phyloP scores from a whole-genome alignment of 106 monocot genomes.

The Agapanthus africanus region DNA sequence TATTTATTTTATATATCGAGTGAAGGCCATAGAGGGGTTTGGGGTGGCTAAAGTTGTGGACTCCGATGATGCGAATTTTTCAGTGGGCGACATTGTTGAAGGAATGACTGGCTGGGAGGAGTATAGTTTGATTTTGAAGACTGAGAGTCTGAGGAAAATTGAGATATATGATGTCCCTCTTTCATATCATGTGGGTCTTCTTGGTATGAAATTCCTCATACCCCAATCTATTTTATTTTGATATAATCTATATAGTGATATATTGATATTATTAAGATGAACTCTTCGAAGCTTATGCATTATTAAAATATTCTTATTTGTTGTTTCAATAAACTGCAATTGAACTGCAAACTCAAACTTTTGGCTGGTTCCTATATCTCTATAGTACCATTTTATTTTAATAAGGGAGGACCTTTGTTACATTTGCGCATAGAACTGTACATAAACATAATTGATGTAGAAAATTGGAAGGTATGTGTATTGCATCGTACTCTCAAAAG shows the following conservation, averaged over 20 bases:
- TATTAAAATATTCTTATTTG: no score
- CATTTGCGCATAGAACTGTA: no score
- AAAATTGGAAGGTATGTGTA: no score
- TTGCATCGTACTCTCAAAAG: no score
- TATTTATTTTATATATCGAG: background rate
- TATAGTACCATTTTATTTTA: no score
- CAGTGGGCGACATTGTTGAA: constrained; percentile 48
- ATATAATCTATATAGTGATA: background rate
- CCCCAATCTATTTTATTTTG: background rate
- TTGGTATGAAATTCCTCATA: constrained; percentile 42
- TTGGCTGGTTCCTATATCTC: no score
- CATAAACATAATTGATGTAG: no score
- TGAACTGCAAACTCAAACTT: no score
- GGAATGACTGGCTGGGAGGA: constrained; percentile 89
- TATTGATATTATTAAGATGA: no score
- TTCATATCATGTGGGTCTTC: constrained; percentile 74
- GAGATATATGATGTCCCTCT: constrained; percentile 43
- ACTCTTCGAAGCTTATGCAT: no score
- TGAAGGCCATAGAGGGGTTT: constrained; percentile 71
- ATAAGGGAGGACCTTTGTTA: no score
- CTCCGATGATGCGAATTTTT: constrained; percentile 52
- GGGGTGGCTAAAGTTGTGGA: constrained; percentile 66
- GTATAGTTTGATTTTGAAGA: constrained; percentile 45
- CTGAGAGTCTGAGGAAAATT: constrained; percentile 59
- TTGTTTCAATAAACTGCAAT: no score